Evolutionary conservation across 345 rosid genomes (phyloP), one percentile per base, ranked within the genome.

Genomic region (Salix udensis): DNA sequence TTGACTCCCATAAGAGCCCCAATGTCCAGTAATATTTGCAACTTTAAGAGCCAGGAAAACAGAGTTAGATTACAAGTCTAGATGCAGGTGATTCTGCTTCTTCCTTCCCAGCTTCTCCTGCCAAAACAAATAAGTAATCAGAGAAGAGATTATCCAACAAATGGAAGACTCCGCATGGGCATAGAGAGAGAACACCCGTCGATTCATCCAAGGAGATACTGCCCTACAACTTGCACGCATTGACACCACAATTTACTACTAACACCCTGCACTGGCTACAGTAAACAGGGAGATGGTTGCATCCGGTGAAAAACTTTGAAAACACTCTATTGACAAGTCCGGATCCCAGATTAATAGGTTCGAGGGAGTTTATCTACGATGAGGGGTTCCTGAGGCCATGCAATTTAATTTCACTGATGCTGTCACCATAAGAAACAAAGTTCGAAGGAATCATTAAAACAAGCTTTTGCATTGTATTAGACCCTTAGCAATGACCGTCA

Each of bases 61-160:
- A 71, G 72, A 42, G 50, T 82, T 74, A 87, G 18, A 85, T 77
- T 62, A 87, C 72, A 68, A 87, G 40, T 78, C 72, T 80, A 53
- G 84, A 11, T 8, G 77, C 71, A 7, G 85, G 50, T 46, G 80
- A 76, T 60, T 83, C 80, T 37, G 48, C 68, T 15, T 75, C 84
- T 76, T 74, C 77, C 65, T 78, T 74, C 65, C 18, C 76, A 14
- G 52, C 77, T 69, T 76, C 78, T 68, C 81, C 87, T 87, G 84
- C 53, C 44, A 82, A 24, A 73, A 52, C 52, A 21, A 75, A 14
- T 5, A 28, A 44, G 73, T 30, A 15, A 8, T 30, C 40, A 52
- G 62, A 23, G 71, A 70, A 67, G 34, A 36, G 28, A 34, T 16
- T 15, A 16, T 6, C 44, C 23, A 50, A 9, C 15, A 23, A 46